phyloP scores from a whole-genome alignment of 2,329 filamentous ascomycete species.

The Neurospora crassa region DNA sequence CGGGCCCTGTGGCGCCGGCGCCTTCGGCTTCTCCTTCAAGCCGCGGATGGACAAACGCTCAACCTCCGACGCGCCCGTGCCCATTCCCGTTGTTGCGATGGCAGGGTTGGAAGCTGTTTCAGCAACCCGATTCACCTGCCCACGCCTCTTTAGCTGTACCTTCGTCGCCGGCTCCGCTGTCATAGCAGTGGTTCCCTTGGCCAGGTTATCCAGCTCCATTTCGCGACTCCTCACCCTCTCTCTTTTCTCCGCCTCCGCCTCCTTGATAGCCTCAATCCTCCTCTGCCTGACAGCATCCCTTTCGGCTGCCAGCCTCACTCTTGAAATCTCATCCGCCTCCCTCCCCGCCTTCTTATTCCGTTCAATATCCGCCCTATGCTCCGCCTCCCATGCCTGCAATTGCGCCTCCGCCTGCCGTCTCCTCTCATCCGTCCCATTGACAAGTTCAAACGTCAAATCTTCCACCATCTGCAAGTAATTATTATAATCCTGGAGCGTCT shows the following conservation, averaged over 20 bases:
- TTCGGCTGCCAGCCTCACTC: slow-evolving; percentile 51
- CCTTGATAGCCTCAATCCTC: slow-evolving; percentile 52
- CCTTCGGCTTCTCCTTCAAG: slow-evolving; percentile 53
- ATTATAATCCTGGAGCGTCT: slow-evolving; percentile 74
- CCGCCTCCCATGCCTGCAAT: slow-evolving; percentile 62
- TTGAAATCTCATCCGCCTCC: slow-evolving; percentile 44
- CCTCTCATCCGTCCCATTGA: slow-evolving; percentile 59
- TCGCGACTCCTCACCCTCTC: slow-evolving; percentile 54
- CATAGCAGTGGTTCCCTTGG: slow-evolving; percentile 32
- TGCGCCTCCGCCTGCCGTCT: slow-evolving; percentile 28
- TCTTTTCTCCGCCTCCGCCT: slow-evolving; percentile 61
- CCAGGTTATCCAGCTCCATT: slow-evolving; percentile 61
- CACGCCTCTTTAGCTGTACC: slow-evolving; percentile 27
- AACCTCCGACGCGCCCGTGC: slow-evolving; percentile 18
- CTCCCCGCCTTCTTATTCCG: slow-evolving; percentile 44
- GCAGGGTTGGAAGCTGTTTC: not conserved
- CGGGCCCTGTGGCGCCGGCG: slow-evolving; percentile 46
- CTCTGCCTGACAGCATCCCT: slow-evolving; percentile 55
- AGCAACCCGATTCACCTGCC: slow-evolving; percentile 1
- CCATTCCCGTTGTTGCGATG: slow-evolving; percentile 15
- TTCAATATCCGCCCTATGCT: slow-evolving; percentile 61
- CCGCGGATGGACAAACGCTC: slow-evolving; percentile 61
- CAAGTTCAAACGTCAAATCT: slow-evolving; percentile 79
- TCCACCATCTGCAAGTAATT: slow-evolving; percentile 93
- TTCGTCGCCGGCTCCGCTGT: not conserved